Conservation (phyloP, 345 rosid genomes). For the Physaria fendleri region DNA sequence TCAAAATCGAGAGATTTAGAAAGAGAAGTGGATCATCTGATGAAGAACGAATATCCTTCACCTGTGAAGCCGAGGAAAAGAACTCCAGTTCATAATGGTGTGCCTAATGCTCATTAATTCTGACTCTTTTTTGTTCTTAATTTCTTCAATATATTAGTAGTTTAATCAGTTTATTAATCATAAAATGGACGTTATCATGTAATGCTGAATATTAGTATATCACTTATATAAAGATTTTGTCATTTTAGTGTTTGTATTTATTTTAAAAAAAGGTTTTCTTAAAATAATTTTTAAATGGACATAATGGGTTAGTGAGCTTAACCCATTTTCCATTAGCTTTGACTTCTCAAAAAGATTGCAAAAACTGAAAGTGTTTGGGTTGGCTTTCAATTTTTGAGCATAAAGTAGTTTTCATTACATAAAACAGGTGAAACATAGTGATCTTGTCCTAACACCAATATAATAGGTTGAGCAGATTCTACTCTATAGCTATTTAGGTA, state of each 20-base stretch:
- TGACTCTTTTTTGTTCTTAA: background rate
- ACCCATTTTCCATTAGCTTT: constrained; percentile 8
- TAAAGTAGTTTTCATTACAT: too few species aligned
- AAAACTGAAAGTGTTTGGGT: constrained; percentile 1
- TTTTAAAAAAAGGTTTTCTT: too few species aligned
- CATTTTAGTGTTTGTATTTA: background rate
- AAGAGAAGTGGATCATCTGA: constrained; percentile 13
- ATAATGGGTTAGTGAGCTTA: constrained; percentile 19
- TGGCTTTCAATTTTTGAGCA: constrained; percentile 29
- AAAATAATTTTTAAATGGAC: background rate
- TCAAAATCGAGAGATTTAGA: background rate
- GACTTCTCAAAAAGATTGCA: constrained; percentile 5
- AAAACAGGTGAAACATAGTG: constrained; percentile 12
- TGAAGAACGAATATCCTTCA: constrained; percentile 18
- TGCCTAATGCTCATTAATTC: constrained; percentile 12
- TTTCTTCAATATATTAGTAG: background rate
- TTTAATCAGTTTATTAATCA: background rate
- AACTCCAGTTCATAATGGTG: constrained; percentile 23
- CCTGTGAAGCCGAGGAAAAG: constrained; percentile 19
- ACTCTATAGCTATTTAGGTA: constrained; percentile 18
- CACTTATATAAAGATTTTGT: background rate
- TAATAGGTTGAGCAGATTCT: constrained; percentile 3
- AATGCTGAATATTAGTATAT: constrained; percentile 1
- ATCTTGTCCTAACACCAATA: background rate
- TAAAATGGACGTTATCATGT: background rate